These are phyloP conservation scores for Podaxis sp. DNA, from an alignment of 768 basidiomycete species.

Conservation along the genomic window DNA sequence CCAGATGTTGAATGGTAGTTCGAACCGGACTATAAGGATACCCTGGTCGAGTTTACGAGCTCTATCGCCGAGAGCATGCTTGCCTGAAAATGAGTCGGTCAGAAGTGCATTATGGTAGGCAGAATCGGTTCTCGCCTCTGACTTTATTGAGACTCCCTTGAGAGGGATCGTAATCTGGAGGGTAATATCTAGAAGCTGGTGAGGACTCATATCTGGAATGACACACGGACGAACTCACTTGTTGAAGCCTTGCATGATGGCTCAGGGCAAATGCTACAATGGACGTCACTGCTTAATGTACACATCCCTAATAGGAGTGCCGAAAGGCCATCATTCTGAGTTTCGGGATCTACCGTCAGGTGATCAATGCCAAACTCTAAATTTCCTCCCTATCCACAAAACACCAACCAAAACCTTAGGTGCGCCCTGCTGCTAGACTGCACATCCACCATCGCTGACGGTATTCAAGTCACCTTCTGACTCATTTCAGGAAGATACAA, in stretches of 20 bases:
- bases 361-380: slow-evolving; percentile 33
- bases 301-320: background rate
- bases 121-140: slow-evolving; percentile 46
- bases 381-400: slow-evolving; percentile 41
- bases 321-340: slow-evolving; percentile 3
- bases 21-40: slow-evolving; percentile 93
- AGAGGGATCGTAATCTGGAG: slow-evolving; percentile 50
- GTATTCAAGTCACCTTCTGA: slow-evolving; percentile 73
- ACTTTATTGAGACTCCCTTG: slow-evolving; percentile 73
- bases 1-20: slow-evolving; percentile 96
- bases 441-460: slow-evolving; percentile 15
- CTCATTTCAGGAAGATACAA: slow-evolving; percentile 56
- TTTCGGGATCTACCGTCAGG: slow-evolving; percentile 1
- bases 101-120: slow-evolving; percentile 6
- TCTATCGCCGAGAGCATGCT: slow-evolving; percentile 90
- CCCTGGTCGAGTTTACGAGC: slow-evolving; percentile 97
- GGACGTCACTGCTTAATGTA: background rate
- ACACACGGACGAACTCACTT: slow-evolving; percentile 30
- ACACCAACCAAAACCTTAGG: slow-evolving; percentile 41
- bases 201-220: background rate
- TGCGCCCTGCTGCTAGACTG: slow-evolving; percentile 25
- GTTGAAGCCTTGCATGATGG: slow-evolving; percentile 47
- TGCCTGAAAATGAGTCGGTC: slow-evolving; percentile 49
- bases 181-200: slow-evolving; percentile 40
- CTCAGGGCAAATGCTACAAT: background rate